Evolutionary conservation across 805 yeast species (phyloP).

Genomic region (Lipomyces mesembrius): DNA sequence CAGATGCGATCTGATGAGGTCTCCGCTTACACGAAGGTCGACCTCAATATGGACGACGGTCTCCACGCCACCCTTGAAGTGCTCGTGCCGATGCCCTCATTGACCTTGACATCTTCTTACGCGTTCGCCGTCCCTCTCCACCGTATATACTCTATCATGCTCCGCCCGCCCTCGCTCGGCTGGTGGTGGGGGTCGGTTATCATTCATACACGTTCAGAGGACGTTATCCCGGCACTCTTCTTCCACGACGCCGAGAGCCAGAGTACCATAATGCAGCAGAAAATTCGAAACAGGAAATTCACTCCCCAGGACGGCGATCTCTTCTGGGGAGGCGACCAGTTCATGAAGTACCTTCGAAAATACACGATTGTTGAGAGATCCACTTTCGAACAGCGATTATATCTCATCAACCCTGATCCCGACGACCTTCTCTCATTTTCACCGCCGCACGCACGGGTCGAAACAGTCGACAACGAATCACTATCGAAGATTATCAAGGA

Average conservation of each 20-base stretch:
- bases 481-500: slow-evolving; percentile 59
- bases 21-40: slow-evolving; percentile 56
- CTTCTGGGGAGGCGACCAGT: slow-evolving; percentile 92
- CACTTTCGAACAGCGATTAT: slow-evolving; percentile 70
- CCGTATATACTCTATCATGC: slow-evolving; percentile 75
- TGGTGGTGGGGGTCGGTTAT: slow-evolving; percentile 92
- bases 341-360: slow-evolving; percentile 59
- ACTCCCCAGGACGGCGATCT: slow-evolving; percentile 58
- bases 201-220: slow-evolving; percentile 64
- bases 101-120: slow-evolving; percentile 60
- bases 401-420: slow-evolving; percentile 76
- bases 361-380: slow-evolving; percentile 70
- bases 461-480: slow-evolving; percentile 43
- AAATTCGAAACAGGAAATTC: slow-evolving; percentile 63
- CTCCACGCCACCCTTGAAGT: slow-evolving; percentile 36
- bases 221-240: slow-evolving; percentile 79
- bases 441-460: slow-evolving; percentile 51
- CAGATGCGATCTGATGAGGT: slow-evolving; percentile 53
- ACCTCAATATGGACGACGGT: slow-evolving; percentile 47
- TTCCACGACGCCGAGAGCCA: slow-evolving; percentile 90
- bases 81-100: slow-evolving; percentile 58
- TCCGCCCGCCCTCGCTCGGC: slow-evolving; percentile 80
- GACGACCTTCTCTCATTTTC: slow-evolving; percentile 65
- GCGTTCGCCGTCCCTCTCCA: slow-evolving; percentile 68
- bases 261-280: slow-evolving; percentile 68